Percentiles rank a stretch among this genome's conserved stretches.
phyloP scores from a whole-genome alignment of 1,284 basidiomycete genomes.

The Sporisorium graminicola region DNA sequence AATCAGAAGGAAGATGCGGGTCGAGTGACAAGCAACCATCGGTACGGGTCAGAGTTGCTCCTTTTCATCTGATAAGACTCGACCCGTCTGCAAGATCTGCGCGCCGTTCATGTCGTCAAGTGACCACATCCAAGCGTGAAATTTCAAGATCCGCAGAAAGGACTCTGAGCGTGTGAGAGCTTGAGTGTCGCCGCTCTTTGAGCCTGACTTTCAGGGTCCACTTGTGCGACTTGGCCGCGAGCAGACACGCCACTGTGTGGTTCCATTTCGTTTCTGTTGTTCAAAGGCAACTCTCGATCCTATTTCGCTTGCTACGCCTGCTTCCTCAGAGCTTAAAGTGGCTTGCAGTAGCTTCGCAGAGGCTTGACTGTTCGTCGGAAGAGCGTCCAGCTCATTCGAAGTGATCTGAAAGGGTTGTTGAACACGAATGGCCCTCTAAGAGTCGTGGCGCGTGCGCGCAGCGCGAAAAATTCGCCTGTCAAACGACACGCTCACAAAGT shows the following conservation, averaged over 20 bases:
- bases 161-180: neutral
- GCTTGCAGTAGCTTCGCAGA: too few species aligned
- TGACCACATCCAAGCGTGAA: neutral
- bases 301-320: too few species aligned
- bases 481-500: constrained; percentile 14
- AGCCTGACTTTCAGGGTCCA: neutral
- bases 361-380: too few species aligned
- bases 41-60: too few species aligned
- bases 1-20: neutral
- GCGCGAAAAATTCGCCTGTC: constrained; percentile 18
- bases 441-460: constrained; percentile 6
- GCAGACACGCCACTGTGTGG: too few species aligned
- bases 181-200: neutral
- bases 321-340: too few species aligned
- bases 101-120: neutral
- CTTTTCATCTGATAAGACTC: neutral
- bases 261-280: too few species aligned
- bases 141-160: neutral
- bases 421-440: neutral
- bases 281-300: too few species aligned
- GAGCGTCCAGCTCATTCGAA: neutral
- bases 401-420: neutral
- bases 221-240: too few species aligned
- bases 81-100: too few species aligned
- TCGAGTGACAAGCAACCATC: neutral